Evolutionary conservation across 768 basidiomycete genomes (phyloP).

Genomic region (Terana coerulea): DNA sequence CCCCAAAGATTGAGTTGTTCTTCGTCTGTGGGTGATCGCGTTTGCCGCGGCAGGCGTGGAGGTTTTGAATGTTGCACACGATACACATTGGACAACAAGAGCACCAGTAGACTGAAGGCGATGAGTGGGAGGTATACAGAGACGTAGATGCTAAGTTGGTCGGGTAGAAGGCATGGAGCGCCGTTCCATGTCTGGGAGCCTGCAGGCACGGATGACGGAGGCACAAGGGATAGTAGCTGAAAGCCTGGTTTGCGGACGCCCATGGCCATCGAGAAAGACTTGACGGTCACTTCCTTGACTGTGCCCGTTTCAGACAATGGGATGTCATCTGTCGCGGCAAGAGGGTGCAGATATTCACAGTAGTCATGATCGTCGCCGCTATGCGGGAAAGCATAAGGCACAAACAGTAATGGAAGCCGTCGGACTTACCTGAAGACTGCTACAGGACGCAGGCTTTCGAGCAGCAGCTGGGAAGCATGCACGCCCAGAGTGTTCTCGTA

Average conservation of each 20-base stretch:
- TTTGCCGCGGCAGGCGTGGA: neutral
- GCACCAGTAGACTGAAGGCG: slow-evolving; percentile 50
- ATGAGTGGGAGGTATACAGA: slow-evolving; percentile 66
- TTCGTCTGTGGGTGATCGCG: slow-evolving; percentile 12
- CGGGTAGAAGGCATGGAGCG: slow-evolving; percentile 73
- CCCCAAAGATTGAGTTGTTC: slow-evolving; percentile 9
- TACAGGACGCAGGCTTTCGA: slow-evolving; percentile 59
- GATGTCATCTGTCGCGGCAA: slow-evolving; percentile 19
- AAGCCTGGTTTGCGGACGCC: slow-evolving; percentile 83
- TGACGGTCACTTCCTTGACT: slow-evolving; percentile 78
- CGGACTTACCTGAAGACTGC: slow-evolving; percentile 69
- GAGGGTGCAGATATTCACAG: slow-evolving; percentile 68
- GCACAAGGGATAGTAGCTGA: slow-evolving; percentile 78
- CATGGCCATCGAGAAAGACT: slow-evolving; percentile 88
- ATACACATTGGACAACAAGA: slow-evolving; percentile 31
- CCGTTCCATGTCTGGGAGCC: slow-evolving; percentile 41
- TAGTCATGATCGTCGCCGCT: slow-evolving; percentile 97
- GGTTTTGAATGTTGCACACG: slow-evolving; percentile 5
- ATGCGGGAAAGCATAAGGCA: neutral
- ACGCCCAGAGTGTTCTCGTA: slow-evolving; percentile 83
- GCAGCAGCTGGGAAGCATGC: slow-evolving; percentile 60
- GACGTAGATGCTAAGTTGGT: slow-evolving; percentile 78
- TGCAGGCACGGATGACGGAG: slow-evolving; percentile 32
- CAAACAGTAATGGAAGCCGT: neutral
- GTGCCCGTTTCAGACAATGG: slow-evolving; percentile 20